Evolutionary conservation across 441 rosid species (phyloP).

Genomic region (Francoa sonchifolia): DNA sequence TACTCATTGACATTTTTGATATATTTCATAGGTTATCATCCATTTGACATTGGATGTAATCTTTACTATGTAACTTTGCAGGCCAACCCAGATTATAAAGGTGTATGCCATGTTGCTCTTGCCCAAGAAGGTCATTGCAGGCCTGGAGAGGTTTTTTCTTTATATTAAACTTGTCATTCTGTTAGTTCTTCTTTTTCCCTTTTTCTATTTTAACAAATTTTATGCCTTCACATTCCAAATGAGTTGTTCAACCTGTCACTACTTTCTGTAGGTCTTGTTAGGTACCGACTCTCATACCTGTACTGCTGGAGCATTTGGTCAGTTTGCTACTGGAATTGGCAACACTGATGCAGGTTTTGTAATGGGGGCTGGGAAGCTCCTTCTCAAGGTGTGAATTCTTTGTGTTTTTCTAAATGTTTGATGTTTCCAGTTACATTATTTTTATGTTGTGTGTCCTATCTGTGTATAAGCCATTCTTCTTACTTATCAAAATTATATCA

Average conservation of each 20-base stretch:
- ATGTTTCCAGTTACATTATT: neutral
- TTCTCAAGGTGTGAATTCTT: slow-evolving; percentile 82
- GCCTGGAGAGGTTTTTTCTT: slow-evolving; percentile 74
- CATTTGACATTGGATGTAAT: neutral
- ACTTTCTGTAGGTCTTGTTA: slow-evolving; percentile 53
- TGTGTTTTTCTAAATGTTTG: neutral
- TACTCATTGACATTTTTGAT: neutral
- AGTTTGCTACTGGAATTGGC: slow-evolving; percentile 97
- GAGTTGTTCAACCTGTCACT: slow-evolving; percentile 2
- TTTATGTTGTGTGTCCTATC: no score
- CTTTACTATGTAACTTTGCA: slow-evolving; percentile 19
- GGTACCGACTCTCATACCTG: slow-evolving; percentile 98
- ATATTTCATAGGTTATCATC: neutral
- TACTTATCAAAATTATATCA: no score
- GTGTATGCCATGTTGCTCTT: slow-evolving; percentile 92
- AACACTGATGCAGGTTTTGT: slow-evolving; percentile 96
- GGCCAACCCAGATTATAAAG: slow-evolving; percentile 97
- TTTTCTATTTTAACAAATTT: neutral
- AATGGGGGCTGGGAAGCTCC: slow-evolving; percentile 77
- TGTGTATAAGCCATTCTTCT: no score
- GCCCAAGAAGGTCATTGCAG: slow-evolving; percentile 99
- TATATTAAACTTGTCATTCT: neutral
- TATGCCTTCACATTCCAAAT: slow-evolving; percentile 1
- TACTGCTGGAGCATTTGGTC: slow-evolving; percentile 96
- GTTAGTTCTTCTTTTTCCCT: no score